A percentile compares a stretch with the other conserved stretches of the same genome.
Conservation (phyloP, 208 protist genomes). For the Trypanosoma cruzi region DNA sequence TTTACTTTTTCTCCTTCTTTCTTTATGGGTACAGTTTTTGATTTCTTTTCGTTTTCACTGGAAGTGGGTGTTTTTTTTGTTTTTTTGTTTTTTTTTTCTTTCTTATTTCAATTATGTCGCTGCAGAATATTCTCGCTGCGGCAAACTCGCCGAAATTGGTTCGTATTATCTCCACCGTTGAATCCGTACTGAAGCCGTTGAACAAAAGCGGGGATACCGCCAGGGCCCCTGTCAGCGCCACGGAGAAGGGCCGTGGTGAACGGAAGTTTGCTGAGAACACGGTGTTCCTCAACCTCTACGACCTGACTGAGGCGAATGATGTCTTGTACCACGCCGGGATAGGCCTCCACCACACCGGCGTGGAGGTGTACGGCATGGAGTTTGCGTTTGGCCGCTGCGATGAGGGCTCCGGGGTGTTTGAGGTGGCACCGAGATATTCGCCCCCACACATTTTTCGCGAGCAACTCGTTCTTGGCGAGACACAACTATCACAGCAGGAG, state of each 20-base stretch:
- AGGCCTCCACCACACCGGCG: slow-evolving; percentile 67
- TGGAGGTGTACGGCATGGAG: slow-evolving; percentile 76
- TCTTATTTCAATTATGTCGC: neutral
- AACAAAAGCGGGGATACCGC: too few species aligned
- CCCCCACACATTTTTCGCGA: slow-evolving; percentile 74
- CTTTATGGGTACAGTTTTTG: too few species aligned
- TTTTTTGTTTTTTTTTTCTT: neutral
- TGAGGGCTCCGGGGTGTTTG: slow-evolving; percentile 45
- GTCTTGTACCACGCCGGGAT: slow-evolving; percentile 55
- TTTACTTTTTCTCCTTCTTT: too few species aligned
- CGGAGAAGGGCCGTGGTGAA: neutral
- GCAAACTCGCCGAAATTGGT: neutral
- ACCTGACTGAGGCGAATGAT: slow-evolving; percentile 47
- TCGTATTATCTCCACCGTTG: too few species aligned
- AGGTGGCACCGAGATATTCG: slow-evolving; percentile 42
- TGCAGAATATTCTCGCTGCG: neutral
- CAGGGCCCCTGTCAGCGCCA: neutral
- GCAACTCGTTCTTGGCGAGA: slow-evolving; percentile 66
- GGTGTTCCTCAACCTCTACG: slow-evolving; percentile 82
- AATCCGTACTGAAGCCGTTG: too few species aligned
- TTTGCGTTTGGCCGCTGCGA: slow-evolving; percentile 57
- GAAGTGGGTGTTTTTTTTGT: neutral
- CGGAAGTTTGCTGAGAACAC: slow-evolving; percentile 34
- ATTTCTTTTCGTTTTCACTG: neutral
- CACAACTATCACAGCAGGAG: slow-evolving; percentile 31